A percentile compares a stretch with the other conserved stretches of the same genome.
Evolutionary conservation across 768 basidiomycete species (phyloP).

Genomic region (Tulasnella sp.): DNA sequence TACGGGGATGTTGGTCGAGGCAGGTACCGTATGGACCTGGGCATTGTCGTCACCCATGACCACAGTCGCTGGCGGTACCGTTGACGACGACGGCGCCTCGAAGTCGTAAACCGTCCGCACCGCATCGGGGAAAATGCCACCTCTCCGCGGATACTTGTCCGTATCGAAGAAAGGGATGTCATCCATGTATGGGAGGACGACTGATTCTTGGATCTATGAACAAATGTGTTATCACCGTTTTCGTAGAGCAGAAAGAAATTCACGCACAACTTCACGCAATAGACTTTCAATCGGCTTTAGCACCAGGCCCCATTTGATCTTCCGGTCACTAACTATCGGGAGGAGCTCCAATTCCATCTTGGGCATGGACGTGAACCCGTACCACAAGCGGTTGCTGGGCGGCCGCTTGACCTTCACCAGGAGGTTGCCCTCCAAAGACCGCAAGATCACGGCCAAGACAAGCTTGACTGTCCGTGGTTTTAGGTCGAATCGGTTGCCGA

Average conservation of each 20-base stretch:
- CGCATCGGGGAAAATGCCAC: slow-evolving; percentile 83
- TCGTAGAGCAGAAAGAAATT: background rate
- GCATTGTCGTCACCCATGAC: slow-evolving; percentile 1
- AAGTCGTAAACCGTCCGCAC: slow-evolving; percentile 22
- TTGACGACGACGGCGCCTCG: background rate
- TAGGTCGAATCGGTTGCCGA: slow-evolving; percentile 48
- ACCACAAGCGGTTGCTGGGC: slow-evolving; percentile 92
- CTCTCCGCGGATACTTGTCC: slow-evolving; percentile 45
- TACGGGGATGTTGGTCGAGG: background rate
- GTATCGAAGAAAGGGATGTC: slow-evolving; percentile 95
- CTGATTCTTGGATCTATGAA: slow-evolving; percentile 74
- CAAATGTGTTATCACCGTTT: slow-evolving; percentile 2
- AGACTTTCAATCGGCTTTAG: slow-evolving; percentile 78
- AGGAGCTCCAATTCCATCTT: slow-evolving; percentile 80
- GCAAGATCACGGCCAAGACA: slow-evolving; percentile 75
- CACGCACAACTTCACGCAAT: slow-evolving; percentile 70
- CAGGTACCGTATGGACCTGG: background rate
- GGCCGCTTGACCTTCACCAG: slow-evolving; percentile 86
- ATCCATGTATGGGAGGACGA: slow-evolving; percentile 97
- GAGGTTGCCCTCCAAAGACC: slow-evolving; percentile 84
- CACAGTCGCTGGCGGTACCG: slow-evolving; percentile 8
- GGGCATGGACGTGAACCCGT: slow-evolving; percentile 81
- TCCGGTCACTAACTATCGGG: slow-evolving; percentile 87
- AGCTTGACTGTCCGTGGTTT: slow-evolving; percentile 85
- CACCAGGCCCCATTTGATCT: slow-evolving; percentile 91